These are phyloP conservation scores for Hyphodiscus sp. DNA, from an alignment of 2,329 filamentous ascomycete species.

Conservation along the genomic window DNA sequence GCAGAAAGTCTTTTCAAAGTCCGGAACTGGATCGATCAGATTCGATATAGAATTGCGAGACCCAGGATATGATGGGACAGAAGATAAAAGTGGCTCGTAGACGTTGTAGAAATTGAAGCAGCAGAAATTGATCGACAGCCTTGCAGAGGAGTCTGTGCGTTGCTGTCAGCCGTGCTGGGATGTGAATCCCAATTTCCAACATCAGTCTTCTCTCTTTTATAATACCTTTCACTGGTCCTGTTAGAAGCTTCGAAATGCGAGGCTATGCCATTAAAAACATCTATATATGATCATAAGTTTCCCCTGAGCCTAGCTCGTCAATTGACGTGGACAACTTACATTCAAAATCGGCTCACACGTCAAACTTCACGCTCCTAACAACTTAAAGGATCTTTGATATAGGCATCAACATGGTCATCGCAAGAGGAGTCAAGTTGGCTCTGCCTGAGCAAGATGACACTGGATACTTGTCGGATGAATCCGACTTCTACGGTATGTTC, in stretches of 20 bases:
- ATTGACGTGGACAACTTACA: background rate
- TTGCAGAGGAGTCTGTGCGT: no score
- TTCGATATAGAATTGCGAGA: no score
- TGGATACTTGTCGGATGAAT: conserved; percentile 35
- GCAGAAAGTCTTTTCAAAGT: no score
- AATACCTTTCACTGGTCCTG: no score
- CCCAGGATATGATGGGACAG: no score
- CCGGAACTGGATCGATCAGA: no score
- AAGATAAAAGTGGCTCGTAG: no score
- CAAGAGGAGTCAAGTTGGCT: background rate
- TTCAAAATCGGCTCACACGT: background rate
- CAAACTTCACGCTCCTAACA: background rate
- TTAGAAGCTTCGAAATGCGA: background rate
- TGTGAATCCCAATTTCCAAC: no score
- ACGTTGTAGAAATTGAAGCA: no score
- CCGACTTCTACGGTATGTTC: conserved; percentile 48
- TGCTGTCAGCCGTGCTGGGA: no score
- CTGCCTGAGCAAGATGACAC: conserved; percentile 3
- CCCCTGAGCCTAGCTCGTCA: background rate
- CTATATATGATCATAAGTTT: background rate
- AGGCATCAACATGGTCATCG: conserved; percentile 12
- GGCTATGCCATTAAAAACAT: background rate
- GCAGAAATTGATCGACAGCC: no score
- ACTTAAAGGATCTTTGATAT: background rate
- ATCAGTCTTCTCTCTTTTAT: no score